Conservation (phyloP, 192 early-diverging fungal genomes). For the Mortierella antarctica region DNA sequence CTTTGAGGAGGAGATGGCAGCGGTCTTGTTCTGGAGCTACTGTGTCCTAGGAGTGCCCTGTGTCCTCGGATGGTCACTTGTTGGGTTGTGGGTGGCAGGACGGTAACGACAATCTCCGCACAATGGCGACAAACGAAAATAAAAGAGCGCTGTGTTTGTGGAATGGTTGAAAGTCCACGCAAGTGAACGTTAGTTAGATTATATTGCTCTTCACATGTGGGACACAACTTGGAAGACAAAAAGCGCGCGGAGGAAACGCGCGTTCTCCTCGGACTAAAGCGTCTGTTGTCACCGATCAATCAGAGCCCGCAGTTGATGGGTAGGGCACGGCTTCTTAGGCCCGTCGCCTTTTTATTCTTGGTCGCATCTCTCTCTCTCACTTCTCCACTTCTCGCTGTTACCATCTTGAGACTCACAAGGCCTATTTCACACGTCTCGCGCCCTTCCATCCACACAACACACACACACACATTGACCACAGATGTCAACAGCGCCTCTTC, state of each 20-base stretch:
- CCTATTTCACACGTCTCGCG: no score
- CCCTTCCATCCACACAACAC: not conserved
- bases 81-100: constrained; percentile 28
- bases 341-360: not conserved
- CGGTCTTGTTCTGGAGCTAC: constrained; percentile 77
- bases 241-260: no score
- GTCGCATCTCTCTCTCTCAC: not conserved
- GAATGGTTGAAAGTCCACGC: no score
- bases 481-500: constrained; percentile 15
- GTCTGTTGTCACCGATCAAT: no score
- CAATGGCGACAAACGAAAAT: no score
- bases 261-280: no score
- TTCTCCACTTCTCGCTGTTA: not conserved
- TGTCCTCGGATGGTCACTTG: constrained; percentile 33
- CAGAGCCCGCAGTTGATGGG: no score
- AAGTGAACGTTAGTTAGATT: no score
- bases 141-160: not conserved
- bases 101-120: not conserved
- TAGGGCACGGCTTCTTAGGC: not conserved
- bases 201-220: no score
- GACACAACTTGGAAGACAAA: no score
- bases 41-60: constrained; percentile 56
- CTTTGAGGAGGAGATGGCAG: constrained; percentile 75
- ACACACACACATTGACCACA: not conserved
- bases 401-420: no score